Evolutionary conservation across 345 rosid species (phyloP), one percentile per base, ranked within the genome.

Genomic region (Eutrema heterophyllum): DNA sequence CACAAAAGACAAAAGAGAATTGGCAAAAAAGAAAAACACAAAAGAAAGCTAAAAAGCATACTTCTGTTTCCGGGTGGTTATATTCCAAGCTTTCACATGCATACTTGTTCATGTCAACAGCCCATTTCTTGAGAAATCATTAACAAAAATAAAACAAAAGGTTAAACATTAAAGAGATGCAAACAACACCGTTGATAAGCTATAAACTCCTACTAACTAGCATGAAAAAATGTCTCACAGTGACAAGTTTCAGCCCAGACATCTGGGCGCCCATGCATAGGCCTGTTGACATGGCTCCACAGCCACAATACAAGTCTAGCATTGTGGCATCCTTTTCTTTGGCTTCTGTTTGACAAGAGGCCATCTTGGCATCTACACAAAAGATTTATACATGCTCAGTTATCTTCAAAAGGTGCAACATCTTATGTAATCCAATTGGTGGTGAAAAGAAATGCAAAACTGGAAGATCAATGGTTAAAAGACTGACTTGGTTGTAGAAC

Each of bases 221-320:
- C 27, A 50, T 33, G 51, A 16, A 36, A 50, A 65, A 38, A 48
- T 7, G 51, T 52, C 91, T 67, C 67, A 88, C 93, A 0, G 93
- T 90, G 21, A 84, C 80, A 38, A 93, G 93, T 26, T 86, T 80
- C 10, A 76, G 27, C 7, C 89, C 86, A 18, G 89, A 75, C 13
- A 81, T 32, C 6, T 84, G 76, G 33, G 96, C 88, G 14, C 98
- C 95, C 14, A 88, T 82, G 67, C 93, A 86, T 36, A 93, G 71
- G 3, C 98, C 97, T 1, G 91, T 93, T 0, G 98, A 90, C 97
- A 93, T 88, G 7, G 91, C 97, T 6, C 97, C 96, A 79, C 98
- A 93, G 3, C 97, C 97, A 48, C 89, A 83, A 68, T 93, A 90
- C 59, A 90, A 80, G 64, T 93, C 98, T 4, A 90, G 62, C 80